phyloP scores from a whole-genome alignment of 805 yeast genomes.

The Saccharomycopsis sp. region DNA sequence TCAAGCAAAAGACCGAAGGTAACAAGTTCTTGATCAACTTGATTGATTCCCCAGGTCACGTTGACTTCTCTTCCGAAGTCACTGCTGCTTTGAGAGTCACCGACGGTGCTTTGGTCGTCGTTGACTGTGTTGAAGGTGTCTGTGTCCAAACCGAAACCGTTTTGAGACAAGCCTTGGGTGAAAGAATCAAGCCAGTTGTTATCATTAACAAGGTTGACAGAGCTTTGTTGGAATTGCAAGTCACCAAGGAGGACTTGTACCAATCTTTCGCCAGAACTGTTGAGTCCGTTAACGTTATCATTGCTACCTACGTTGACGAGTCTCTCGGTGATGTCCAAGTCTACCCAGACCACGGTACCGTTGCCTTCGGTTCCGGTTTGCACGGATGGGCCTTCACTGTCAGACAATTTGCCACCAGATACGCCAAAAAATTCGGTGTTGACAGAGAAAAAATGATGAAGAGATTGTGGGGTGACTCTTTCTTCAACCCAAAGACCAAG shows the following conservation, averaged over 20 bases:
- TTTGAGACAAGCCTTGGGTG: slow-evolving; percentile 97
- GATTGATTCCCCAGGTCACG: slow-evolving; percentile 99
- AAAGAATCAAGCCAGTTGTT: slow-evolving; percentile 98
- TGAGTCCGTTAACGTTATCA: slow-evolving; percentile 98
- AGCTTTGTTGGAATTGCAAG: slow-evolving; percentile 98
- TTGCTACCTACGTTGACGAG: slow-evolving; percentile 89
- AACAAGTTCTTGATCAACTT: slow-evolving; percentile 93
- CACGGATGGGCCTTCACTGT: slow-evolving; percentile 99
- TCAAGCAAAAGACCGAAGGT: slow-evolving; percentile 83
- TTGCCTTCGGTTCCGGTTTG: slow-evolving; percentile 99
- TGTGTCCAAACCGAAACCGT: slow-evolving; percentile 99
- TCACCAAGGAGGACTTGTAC: slow-evolving; percentile 97
- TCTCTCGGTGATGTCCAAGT: slow-evolving; percentile 94
- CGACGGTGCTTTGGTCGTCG: slow-evolving; percentile 99
- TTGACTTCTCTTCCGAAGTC: slow-evolving; percentile 99
- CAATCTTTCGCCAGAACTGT: slow-evolving; percentile 98
- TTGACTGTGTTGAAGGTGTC: slow-evolving; percentile 99
- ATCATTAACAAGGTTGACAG: slow-evolving; percentile 99
- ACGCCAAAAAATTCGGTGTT: slow-evolving; percentile 99
- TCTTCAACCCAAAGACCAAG: slow-evolving; percentile 99
- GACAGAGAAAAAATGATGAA: slow-evolving; percentile 97
- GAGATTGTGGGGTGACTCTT: slow-evolving; percentile 99
- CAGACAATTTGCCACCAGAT: slow-evolving; percentile 96
- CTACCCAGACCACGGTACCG: slow-evolving; percentile 98
- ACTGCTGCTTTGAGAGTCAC: slow-evolving; percentile 99